Evolutionary conservation across 2,329 filamentous ascomycete species (phyloP), one percentile per base, ranked within the genome.

Genomic region (Venturia oleaginea): DNA sequence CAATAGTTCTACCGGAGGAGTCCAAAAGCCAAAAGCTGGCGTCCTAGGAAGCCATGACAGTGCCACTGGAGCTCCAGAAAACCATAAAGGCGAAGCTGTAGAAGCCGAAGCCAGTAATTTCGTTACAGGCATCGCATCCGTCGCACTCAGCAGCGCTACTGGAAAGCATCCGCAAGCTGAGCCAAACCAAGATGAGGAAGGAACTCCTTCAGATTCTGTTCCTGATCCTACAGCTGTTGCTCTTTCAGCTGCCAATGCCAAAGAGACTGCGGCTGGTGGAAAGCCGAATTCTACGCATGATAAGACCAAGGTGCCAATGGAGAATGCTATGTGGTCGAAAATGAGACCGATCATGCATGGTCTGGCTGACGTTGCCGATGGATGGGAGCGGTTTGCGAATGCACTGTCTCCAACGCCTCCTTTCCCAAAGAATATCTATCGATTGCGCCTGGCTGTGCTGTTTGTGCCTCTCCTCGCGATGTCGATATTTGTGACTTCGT

Each of bases 31-130:
- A 0, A 84, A 85, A 61, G 83, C 90, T 2, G 90, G 90, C 1
- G 85, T 91, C 0, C 76, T 94, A 0, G 91, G 88, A 0, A 91
- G 88, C 24, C 83, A 87, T 34, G 88, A 91, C 66, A 91, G 88
- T 65, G 82, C 88, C 0, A 95, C 91, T 0, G 91, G 91, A 1
- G 91, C 91, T 0, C 88, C 90, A 0, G 90, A 96, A 72, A 90
- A 91, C 68, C 84, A 91, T 75, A 88, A 91, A 72, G 91, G 91
- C 32, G 90, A 94, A 72, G 89, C 90, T 0, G 88, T 91, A 0
- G 91, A 95, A 72, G 84, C 89, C 66, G 91, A 95, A 73, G 91
- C 91, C 0, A 87, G 84, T 69, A 92, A 91, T 71, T 87, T 95
- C 67, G 86, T 94, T 65, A 87, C 87, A 63, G 84, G 86, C 40